A percentile compares a stretch with the other conserved stretches of the same genome.
These are phyloP conservation scores for Rhizoclosmatium hyalinum DNA, from an alignment of 371 early-diverging fungal species.

Conservation along the genomic window DNA sequence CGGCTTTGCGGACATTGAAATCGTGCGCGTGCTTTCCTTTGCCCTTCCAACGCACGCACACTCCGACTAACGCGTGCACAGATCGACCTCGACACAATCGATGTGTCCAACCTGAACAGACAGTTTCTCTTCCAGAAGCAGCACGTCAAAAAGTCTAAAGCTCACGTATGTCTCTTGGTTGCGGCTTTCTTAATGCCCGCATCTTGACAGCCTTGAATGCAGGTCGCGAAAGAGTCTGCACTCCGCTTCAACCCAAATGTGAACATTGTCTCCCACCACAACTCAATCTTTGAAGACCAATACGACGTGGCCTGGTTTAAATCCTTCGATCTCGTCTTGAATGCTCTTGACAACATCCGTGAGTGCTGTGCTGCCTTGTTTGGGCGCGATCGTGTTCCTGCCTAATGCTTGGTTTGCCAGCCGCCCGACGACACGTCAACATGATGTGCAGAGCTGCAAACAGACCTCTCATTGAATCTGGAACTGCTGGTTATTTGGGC, in stretches of 20 bases:
- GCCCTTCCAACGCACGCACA: neutral
- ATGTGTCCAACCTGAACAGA: constrained; percentile 97
- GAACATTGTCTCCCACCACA: constrained; percentile 79
- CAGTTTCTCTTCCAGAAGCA: constrained; percentile 93
- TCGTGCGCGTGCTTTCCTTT: constrained; percentile 62
- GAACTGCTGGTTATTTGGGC: constrained; percentile 97
- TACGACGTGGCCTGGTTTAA: constrained; percentile 91
- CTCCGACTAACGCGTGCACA: constrained; percentile 43
- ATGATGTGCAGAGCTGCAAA: constrained; percentile 91
- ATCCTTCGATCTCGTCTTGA: constrained; percentile 92
- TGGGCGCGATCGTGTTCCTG: constrained; percentile 1
- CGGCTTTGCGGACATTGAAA: constrained; percentile 84
- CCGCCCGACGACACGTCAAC: constrained; percentile 96
- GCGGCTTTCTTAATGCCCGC: constrained; percentile 1
- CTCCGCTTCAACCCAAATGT: constrained; percentile 81
- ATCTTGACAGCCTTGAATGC: neutral
- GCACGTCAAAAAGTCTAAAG: constrained; percentile 95
- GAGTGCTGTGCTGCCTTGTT: constrained; percentile 23
- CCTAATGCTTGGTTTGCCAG: constrained; percentile 56
- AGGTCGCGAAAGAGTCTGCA: constrained; percentile 83
- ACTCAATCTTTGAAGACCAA: constrained; percentile 79
- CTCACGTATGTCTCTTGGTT: constrained; percentile 50
- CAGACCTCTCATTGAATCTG: constrained; percentile 95
- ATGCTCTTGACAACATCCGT: constrained; percentile 98
- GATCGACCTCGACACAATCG: constrained; percentile 98